Evolutionary conservation across 225 moss, liverwort and hornwort species (phyloP).

Genomic region (Takakia lepidozioides): DNA sequence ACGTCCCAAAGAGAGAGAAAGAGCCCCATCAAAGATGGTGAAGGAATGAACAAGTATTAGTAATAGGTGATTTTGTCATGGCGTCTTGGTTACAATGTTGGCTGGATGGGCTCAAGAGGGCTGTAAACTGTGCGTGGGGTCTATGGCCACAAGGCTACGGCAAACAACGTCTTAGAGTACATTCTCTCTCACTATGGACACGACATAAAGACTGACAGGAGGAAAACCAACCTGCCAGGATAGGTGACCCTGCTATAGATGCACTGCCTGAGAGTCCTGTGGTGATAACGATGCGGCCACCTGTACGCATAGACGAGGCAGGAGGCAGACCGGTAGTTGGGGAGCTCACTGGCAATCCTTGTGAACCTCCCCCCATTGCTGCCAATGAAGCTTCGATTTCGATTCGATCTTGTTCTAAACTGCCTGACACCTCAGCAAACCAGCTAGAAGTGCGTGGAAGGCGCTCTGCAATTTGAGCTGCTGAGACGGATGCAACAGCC

Average conservation of each 20-base stretch:
- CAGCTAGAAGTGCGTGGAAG: constrained; percentile 65
- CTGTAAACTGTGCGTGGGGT: too few species aligned
- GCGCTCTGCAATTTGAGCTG: constrained; percentile 36
- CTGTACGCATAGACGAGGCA: constrained; percentile 86
- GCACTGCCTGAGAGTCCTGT: constrained; percentile 27
- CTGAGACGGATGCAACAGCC: constrained; percentile 12
- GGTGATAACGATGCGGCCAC: constrained; percentile 62
- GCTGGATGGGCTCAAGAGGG: too few species aligned
- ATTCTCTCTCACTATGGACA: too few species aligned
- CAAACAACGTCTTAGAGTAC: too few species aligned
- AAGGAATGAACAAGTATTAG: too few species aligned
- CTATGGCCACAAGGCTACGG: too few species aligned
- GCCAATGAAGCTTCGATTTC: constrained; percentile 61
- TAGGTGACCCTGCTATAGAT: constrained; percentile 17
- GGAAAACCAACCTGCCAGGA: constrained; percentile 27
- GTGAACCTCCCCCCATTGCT: constrained; percentile 28
- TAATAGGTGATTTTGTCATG: too few species aligned
- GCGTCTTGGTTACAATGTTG: too few species aligned
- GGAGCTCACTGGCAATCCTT: constrained; percentile 8
- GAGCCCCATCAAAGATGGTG: too few species aligned
- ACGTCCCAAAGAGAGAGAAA: too few species aligned
- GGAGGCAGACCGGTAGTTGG: constrained; percentile 45
- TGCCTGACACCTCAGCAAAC: constrained; percentile 55
- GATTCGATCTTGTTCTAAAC: constrained; percentile 49
- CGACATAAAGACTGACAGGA: too few species aligned